Conservation (phyloP, 208 protist species). For the Herpetomonas samuelpessoai region DNA sequence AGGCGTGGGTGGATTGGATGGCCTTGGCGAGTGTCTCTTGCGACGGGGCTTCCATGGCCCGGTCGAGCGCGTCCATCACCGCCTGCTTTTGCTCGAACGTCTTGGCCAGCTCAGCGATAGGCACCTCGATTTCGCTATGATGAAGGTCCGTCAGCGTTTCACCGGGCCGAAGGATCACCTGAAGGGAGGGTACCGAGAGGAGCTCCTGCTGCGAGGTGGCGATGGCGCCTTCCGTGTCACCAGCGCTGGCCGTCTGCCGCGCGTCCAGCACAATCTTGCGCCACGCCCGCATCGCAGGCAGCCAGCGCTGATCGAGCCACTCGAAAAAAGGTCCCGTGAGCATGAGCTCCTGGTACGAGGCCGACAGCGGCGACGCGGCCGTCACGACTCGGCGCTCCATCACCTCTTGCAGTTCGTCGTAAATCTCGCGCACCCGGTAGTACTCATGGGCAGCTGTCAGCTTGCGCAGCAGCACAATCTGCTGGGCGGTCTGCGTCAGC, state of each 20-base stretch:
- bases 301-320: slow-evolving; percentile 66
- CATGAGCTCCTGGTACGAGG: slow-evolving; percentile 15
- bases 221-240: slow-evolving; percentile 35
- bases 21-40: slow-evolving; percentile 21
- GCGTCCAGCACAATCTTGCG: slow-evolving; percentile 29
- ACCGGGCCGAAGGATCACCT: slow-evolving; percentile 59
- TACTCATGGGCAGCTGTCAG: slow-evolving; percentile 34
- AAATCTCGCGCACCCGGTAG: slow-evolving; percentile 27
- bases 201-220: slow-evolving; percentile 29
- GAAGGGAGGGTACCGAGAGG: slow-evolving; percentile 37
- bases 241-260: slow-evolving; percentile 22
- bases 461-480: slow-evolving; percentile 46
- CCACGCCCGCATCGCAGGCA: slow-evolving; percentile 70
- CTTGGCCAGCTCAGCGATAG: slow-evolving; percentile 32
- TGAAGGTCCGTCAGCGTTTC: slow-evolving; percentile 58
- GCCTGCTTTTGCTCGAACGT: slow-evolving; percentile 21
- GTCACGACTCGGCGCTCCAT: slow-evolving; percentile 10
- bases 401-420: slow-evolving; percentile 19
- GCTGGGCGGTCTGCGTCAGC: slow-evolving; percentile 30
- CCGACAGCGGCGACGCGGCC: neutral
- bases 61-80: slow-evolving; percentile 27
- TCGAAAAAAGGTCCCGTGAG: slow-evolving; percentile 41
- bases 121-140: slow-evolving; percentile 34
- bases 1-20: slow-evolving; percentile 16
- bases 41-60: slow-evolving; percentile 20